A percentile compares a stretch with the other conserved stretches of the same genome.
phyloP scores from a whole-genome alignment of 352 stramenopile species.

The Elongisporangium anandrum region DNA sequence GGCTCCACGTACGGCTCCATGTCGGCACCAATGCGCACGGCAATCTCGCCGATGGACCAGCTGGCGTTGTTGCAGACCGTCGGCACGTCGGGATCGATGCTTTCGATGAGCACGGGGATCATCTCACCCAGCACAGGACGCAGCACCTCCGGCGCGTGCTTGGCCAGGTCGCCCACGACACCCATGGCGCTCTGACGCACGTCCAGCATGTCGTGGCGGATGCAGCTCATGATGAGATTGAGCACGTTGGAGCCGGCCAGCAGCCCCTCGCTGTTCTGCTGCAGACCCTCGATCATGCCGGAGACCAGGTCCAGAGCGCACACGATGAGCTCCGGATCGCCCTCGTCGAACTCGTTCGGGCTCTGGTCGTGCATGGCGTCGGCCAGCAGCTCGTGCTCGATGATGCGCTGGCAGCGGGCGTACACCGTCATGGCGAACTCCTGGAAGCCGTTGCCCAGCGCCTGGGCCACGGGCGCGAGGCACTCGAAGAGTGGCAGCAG shows the following conservation, averaged over 20 bases:
- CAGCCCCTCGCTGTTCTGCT: slow-evolving; percentile 68
- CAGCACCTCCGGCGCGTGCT: slow-evolving; percentile 72
- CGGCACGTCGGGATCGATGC: slow-evolving; percentile 83
- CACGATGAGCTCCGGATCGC: slow-evolving; percentile 88
- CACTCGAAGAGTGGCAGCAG: slow-evolving; percentile 89
- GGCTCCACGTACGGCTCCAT: slow-evolving; percentile 82
- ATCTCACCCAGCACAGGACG: slow-evolving; percentile 69
- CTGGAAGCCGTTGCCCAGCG: slow-evolving; percentile 83
- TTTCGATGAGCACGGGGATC: slow-evolving; percentile 83
- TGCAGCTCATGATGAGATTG: slow-evolving; percentile 84
- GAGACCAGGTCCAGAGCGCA: slow-evolving; percentile 87
- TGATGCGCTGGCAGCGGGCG: slow-evolving; percentile 72
- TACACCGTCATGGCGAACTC: slow-evolving; percentile 85
- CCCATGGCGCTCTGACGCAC: slow-evolving; percentile 89
- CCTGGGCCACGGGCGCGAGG: slow-evolving; percentile 79
- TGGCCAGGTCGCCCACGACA: slow-evolving; percentile 86
- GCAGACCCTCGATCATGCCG: slow-evolving; percentile 85
- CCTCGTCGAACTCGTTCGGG: slow-evolving; percentile 73
- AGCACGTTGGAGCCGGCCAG: slow-evolving; percentile 82
- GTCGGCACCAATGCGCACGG: slow-evolving; percentile 75
- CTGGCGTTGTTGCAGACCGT: slow-evolving; percentile 92
- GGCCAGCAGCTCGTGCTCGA: slow-evolving; percentile 81
- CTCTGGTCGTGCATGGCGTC: slow-evolving; percentile 79
- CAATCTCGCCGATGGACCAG: slow-evolving; percentile 89
- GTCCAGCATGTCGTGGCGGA: slow-evolving; percentile 83